These are phyloP conservation scores for Picea abies DNA, from an alignment of 83 land plant species.

Conservation along the genomic window DNA sequence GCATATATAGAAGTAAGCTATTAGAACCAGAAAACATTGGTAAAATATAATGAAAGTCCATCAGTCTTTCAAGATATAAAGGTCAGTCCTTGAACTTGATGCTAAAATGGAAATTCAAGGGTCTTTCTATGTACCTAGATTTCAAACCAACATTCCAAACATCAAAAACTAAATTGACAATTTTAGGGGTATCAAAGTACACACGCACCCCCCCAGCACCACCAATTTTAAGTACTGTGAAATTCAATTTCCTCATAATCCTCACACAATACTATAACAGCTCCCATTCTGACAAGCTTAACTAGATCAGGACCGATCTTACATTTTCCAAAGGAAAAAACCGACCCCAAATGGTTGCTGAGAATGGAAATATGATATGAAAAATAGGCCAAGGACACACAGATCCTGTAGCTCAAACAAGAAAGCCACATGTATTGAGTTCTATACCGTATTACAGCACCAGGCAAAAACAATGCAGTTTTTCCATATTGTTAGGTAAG, in stretches of 20 bases:
- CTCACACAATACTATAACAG: no score
- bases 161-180: background rate
- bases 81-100: background rate
- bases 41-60: background rate
- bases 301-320: background rate
- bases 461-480: no score
- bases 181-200: background rate
- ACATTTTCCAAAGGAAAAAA: background rate
- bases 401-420: background rate
- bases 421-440: background rate
- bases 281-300: background rate
- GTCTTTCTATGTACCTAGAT: background rate
- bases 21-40: background rate
- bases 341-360: background rate
- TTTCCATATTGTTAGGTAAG: no score
- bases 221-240: background rate
- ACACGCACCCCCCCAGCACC: background rate
- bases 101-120: background rate
- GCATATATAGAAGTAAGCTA: no score
- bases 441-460: background rate
- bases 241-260: background rate
- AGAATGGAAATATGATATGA: background rate
- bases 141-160: conserved; percentile 5
- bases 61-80: background rate
- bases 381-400: background rate